Base-by-base conservation (phyloP, 169 alveolate genomes). In the Neospora caninum region DNA sequence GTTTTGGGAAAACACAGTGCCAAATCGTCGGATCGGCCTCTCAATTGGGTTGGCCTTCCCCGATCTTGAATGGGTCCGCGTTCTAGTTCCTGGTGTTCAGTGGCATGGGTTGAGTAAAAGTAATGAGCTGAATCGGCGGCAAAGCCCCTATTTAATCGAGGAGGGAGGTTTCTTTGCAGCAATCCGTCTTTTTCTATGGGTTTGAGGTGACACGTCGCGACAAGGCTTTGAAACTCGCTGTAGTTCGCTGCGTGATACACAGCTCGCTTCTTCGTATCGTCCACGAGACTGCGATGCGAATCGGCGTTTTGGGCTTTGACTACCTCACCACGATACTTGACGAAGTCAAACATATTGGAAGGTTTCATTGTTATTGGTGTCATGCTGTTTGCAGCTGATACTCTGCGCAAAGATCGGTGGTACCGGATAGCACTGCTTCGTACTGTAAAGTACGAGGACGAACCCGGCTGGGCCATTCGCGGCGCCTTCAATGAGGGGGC, bases 241-340 rank as follows among this genome's bases (percentile, higher is more conserved):
- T 89, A 89, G 45, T 36, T 69, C 13, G 64, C 80, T 42, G 93
- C 93, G 4, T 80, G 45, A 13, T 58, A 39, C 10, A 89, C 78
- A 1, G 93, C 93, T 6, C 93, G 67, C 88, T 89, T 89, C 93
- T 89, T 89, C 31, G 93, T 70, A 27, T 38, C 88, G 45, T 89
- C 93, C 7, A 38, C 93, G 41, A 53, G 78, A 18, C 53, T 38
- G 31, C 93, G 86, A 7, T 49, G 80, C 70, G 67, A 39, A 80
- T 88, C 92, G 0, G 80, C 83, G 13, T 29, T 53, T 29, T 34
- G 80, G 31, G 92, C 92, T 31, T 9, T 58, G 34, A 42, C 87
- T 18, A 89, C 88, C 73, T 89, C 87, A n/a, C n/a, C 31, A 34
- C 93, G 93, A 69, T 53, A 89, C 31, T 36, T 31, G 39, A 64